Percentiles rank a stretch among this genome's conserved stretches.
Evolutionary conservation across 2,329 filamentous ascomycete genomes (phyloP).

Genomic region (Fulvia fulva): DNA sequence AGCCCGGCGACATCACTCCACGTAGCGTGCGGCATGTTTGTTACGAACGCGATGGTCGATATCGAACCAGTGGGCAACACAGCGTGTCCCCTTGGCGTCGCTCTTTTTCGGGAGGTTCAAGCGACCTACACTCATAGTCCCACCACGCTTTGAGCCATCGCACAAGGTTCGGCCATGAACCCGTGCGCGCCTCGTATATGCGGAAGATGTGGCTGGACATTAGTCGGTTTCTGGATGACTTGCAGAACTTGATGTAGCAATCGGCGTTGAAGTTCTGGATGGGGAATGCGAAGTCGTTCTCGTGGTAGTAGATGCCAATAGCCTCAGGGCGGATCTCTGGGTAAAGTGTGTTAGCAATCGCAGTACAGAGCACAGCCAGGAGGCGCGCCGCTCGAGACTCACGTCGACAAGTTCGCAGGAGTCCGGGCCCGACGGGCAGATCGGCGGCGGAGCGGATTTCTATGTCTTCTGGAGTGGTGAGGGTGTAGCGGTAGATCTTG

Average conservation of each 20-base stretch:
- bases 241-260: neutral
- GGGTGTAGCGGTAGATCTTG: neutral
- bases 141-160: neutral
- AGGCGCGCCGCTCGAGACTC: neutral
- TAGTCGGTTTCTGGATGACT: neutral
- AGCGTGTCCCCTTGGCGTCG: no score
- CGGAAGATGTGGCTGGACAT: neutral
- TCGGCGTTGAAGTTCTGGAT: neutral
- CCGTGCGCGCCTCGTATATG: neutral
- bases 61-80: no score
- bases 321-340: neutral
- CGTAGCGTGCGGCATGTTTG: no score
- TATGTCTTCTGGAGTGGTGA: neutral
- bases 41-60: no score
- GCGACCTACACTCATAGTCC: neutral
- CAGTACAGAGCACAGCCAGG: neutral
- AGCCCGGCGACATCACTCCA: no score
- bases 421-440: neutral
- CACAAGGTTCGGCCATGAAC: neutral
- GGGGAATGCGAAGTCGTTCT: neutral
- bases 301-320: neutral
- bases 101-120: no score
- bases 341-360: neutral
- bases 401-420: neutral
- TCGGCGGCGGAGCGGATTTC: no score